Evolutionary conservation across 2,329 filamentous ascomycete genomes (phyloP).

Genomic region (Juglanconis sp.): DNA sequence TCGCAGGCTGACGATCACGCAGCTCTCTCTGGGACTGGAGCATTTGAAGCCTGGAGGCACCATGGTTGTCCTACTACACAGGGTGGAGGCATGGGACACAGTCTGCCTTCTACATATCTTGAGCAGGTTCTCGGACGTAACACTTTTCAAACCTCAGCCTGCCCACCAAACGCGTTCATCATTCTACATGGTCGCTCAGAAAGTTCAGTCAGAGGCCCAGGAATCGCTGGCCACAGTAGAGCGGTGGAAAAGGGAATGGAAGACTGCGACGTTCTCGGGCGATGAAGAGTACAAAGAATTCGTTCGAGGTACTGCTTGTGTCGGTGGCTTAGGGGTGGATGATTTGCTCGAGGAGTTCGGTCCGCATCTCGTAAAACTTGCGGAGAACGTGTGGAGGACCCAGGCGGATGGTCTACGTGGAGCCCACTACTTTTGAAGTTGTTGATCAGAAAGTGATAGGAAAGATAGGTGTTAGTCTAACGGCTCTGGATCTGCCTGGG

Average conservation of each 20-base stretch:
- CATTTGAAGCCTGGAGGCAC: constrained; percentile 44
- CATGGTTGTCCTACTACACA: constrained; percentile 50
- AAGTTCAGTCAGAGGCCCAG: constrained; percentile 31
- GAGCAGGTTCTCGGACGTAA: constrained; percentile 37
- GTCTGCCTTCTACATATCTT: constrained; percentile 37
- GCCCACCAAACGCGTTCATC: constrained; percentile 42
- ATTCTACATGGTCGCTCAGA: constrained; percentile 50
- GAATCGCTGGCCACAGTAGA: constrained; percentile 34
- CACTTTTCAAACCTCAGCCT: constrained; percentile 41
- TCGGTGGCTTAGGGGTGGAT: constrained; percentile 14
- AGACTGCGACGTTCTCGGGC: constrained; percentile 34
- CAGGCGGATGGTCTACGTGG: constrained; percentile 30
- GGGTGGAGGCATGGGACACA: constrained; percentile 38
- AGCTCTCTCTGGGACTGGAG: constrained; percentile 44
- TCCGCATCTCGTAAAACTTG: constrained; percentile 27
- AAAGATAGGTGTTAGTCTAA: too few relatives aligned
- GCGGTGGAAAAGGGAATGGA: constrained; percentile 40
- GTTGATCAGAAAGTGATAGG: too few relatives aligned
- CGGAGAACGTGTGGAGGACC: constrained; percentile 31
- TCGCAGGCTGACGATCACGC: constrained; percentile 31
- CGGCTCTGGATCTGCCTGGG: too few relatives aligned
- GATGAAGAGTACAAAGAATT: constrained; percentile 23
- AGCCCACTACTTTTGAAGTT: too few relatives aligned
- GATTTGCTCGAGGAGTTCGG: constrained; percentile 36
- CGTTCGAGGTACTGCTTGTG: neutral